Percentiles rank a stretch among this genome's conserved stretches.
These are phyloP conservation scores for Mortierella polycephala DNA, from an alignment of 371 early-diverging fungal genomes.

Conservation along the genomic window DNA sequence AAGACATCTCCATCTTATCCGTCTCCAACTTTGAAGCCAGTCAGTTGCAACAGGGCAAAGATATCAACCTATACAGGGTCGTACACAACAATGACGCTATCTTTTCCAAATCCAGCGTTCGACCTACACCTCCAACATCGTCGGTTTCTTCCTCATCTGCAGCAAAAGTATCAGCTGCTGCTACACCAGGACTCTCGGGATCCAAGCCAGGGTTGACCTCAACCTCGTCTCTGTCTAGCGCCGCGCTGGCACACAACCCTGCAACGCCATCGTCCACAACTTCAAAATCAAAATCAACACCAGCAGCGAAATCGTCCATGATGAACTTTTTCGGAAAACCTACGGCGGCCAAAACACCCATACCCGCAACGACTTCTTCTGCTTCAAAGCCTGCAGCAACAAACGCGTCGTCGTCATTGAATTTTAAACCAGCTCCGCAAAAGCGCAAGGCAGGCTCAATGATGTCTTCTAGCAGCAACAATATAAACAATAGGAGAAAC, in stretches of 20 bases:
- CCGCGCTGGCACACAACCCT: neutral
- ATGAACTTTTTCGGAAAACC: constrained; percentile 49
- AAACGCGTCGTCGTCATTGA: constrained; percentile 12
- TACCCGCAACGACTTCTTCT: neutral
- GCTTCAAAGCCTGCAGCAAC: constrained; percentile 4
- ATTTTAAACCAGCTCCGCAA: constrained; percentile 24
- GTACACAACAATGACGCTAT: constrained; percentile 22
- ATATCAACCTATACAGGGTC: constrained; percentile 34
- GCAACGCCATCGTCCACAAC: neutral
- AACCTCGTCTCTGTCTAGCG: neutral
- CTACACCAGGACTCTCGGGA: constrained; percentile 2
- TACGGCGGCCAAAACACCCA: neutral
- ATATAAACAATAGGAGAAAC: neutral
- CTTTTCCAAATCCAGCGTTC: constrained; percentile 15
- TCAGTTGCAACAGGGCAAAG: constrained; percentile 47
- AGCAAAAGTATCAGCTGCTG: constrained; percentile 1
- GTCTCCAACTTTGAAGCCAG: constrained; percentile 36
- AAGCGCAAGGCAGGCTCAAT: constrained; percentile 48
- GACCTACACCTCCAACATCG: constrained; percentile 2
- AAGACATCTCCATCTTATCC: constrained; percentile 33
- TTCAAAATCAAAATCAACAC: constrained; percentile 3
- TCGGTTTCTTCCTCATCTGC: constrained; percentile 5
- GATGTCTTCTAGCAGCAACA: constrained; percentile 2
- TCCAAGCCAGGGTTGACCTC: constrained; percentile 1
- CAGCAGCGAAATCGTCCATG: constrained; percentile 31